phyloP scores from a whole-genome alignment of 1,139 yeast genomes.

The Geotrichum europaeum region DNA sequence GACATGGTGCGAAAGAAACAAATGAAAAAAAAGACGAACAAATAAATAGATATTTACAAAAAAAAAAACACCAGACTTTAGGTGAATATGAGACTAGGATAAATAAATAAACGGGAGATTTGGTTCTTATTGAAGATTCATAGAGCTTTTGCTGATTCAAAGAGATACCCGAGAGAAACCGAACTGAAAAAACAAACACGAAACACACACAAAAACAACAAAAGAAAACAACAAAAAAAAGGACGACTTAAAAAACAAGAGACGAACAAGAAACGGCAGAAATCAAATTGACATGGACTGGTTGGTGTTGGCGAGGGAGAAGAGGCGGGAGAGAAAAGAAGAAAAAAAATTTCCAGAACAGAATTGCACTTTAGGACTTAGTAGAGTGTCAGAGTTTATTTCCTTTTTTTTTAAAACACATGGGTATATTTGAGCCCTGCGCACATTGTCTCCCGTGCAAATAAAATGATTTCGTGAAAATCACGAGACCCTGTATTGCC shows the following conservation, averaged over 20 bases:
- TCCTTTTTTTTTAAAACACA: not conserved
- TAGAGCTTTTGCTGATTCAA: not conserved
- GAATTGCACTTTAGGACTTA: not conserved
- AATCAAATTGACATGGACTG: not conserved
- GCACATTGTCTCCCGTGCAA: not conserved
- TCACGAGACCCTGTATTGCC: not conserved
- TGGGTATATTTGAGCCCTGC: not conserved
- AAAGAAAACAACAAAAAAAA: not conserved
- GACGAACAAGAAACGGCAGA: not conserved
- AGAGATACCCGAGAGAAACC: not conserved
- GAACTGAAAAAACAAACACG: constrained; percentile 1
- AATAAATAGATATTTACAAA: not conserved
- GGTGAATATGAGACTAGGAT: not conserved
- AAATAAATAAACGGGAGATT: constrained; percentile 5
- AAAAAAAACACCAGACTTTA: not conserved
- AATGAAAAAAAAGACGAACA: not conserved
- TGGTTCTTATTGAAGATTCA: not conserved
- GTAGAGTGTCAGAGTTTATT: not conserved
- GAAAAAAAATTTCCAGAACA: not conserved
- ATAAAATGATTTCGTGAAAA: too few relatives aligned
- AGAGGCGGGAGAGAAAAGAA: not conserved
- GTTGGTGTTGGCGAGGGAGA: not conserved
- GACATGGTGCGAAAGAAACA: constrained; percentile 5
- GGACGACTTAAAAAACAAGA: not conserved
- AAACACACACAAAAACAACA: not conserved